phyloP scores from a whole-genome alignment of 139 green algal species.

The Zygnema cylindricum region DNA sequence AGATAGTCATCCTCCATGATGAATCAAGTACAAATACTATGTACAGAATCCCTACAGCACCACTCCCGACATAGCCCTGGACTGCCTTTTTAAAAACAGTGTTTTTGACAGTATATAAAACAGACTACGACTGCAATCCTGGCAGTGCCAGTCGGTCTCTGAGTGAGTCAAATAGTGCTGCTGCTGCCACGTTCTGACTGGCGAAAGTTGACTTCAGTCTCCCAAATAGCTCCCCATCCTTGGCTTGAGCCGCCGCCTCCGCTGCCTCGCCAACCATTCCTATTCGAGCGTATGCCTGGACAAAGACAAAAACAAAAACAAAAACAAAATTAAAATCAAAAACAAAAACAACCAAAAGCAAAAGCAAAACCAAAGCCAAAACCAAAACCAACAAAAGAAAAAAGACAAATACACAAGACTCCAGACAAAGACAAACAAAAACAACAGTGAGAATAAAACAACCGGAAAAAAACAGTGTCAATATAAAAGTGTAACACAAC shows the following conservation, averaged over 20 bases:
- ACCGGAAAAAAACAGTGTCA: too few relatives aligned
- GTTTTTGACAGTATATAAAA: too few relatives aligned
- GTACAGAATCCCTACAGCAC: too few relatives aligned
- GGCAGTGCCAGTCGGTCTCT: constrained; percentile 17
- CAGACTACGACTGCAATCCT: background rate
- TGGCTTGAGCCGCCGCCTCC: constrained; percentile 47
- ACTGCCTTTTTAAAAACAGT: too few relatives aligned
- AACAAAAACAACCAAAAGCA: too few relatives aligned
- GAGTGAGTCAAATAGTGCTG: constrained; percentile 40
- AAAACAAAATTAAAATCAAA: background rate
- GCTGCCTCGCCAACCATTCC: constrained; percentile 52
- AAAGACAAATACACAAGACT: background rate
- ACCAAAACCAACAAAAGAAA: background rate
- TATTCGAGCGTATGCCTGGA: constrained; percentile 46
- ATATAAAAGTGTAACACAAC: too few relatives aligned
- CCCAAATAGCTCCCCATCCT: constrained; percentile 51
- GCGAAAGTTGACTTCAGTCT: constrained; percentile 28
- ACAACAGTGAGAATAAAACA: too few relatives aligned
- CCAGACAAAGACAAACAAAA: background rate
- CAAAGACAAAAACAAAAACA: constrained; percentile 7
- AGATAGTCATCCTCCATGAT: too few relatives aligned
- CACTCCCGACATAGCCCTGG: too few relatives aligned
- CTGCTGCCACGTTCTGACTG: constrained; percentile 25
- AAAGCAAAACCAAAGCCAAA: background rate
- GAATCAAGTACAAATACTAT: too few relatives aligned